Conservation (phyloP, 2,329 filamentous ascomycete genomes). For the Trichoderma endophyticum region DNA sequence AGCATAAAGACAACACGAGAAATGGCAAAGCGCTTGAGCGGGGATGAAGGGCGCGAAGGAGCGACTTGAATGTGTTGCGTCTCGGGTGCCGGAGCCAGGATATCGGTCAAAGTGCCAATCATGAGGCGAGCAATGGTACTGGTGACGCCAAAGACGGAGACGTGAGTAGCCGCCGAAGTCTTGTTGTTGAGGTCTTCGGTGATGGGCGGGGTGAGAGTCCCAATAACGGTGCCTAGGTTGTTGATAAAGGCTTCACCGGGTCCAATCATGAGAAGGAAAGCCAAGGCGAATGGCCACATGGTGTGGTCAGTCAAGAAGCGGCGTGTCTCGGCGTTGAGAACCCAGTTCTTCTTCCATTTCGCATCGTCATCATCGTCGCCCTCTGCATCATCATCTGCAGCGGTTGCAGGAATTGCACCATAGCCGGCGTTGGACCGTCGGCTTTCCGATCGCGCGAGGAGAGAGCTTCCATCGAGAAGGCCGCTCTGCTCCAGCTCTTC, state of each 20-base stretch:
- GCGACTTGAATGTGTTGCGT: conserved; percentile 54
- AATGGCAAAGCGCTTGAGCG: conserved; percentile 51
- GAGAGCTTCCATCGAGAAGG: conserved; percentile 69
- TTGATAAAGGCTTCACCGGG: conserved; percentile 98
- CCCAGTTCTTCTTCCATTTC: conserved; percentile 76
- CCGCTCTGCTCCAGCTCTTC: conserved; percentile 90
- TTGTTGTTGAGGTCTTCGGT: conserved; percentile 39
- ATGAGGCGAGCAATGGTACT: conserved; percentile 88
- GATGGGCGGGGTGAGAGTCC: conserved; percentile 68
- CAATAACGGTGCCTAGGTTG: conserved; percentile 90
- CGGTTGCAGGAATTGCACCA: conserved; percentile 53
- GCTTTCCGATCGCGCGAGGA: conserved; percentile 58
- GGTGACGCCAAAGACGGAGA: conserved; percentile 86
- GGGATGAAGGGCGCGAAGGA: conserved; percentile 25
- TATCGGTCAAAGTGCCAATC: conserved; percentile 83
- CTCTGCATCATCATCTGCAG: conserved; percentile 46
- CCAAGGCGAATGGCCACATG: conserved; percentile 91
- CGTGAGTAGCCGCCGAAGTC: conserved; percentile 77
- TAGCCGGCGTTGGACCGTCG: conserved; percentile 66
- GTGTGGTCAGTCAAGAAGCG: conserved; percentile 82
- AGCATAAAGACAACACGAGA: conserved; percentile 81
- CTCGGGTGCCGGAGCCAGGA: conserved; percentile 69
- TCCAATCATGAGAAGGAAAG: conserved; percentile 90
- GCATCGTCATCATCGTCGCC: conserved; percentile 45
- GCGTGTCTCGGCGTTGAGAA: conserved; percentile 86